Percentiles rank a stretch among this genome's conserved stretches.
Evolutionary conservation across 108 stramenopile genomes (phyloP).

Genomic region (Heterococcus sp.): DNA sequence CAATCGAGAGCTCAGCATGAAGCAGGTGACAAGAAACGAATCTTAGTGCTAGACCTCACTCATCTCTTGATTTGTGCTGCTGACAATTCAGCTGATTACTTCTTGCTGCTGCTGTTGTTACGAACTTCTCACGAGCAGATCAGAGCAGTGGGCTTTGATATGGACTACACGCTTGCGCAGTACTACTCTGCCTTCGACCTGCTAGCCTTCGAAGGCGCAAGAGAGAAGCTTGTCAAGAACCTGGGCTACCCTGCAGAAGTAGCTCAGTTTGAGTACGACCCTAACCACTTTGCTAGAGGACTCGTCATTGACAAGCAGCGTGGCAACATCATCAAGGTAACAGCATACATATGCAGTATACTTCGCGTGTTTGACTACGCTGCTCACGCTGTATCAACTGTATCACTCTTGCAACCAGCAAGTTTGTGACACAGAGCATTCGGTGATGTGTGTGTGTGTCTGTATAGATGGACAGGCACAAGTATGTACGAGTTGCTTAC

Average conservation of each 20-base stretch:
- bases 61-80: not conserved
- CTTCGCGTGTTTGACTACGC: too few species aligned
- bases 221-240: conserved; percentile 77
- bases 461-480: conserved; percentile 85
- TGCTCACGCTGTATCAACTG: too few species aligned
- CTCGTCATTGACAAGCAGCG: conserved; percentile 87
- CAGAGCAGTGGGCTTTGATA: conserved; percentile 86
- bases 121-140: conserved; percentile 53
- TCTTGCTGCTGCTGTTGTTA: not conserved
- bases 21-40: not conserved
- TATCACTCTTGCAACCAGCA: not conserved
- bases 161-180: conserved; percentile 90
- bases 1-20: not conserved
- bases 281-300: conserved; percentile 70
- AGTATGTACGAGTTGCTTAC: conserved; percentile 86
- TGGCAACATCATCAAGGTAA: conserved; percentile 33
- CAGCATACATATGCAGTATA: not conserved
- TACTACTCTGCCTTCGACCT: conserved; percentile 85
- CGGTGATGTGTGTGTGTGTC: too few species aligned
- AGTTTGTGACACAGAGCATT: not conserved
- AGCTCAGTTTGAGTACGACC: conserved; percentile 76
- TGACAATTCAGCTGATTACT: not conserved
- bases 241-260: conserved; percentile 81
- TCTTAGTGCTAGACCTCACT: not conserved
- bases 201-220: conserved; percentile 89